Evolutionary conservation across 257 asterid species (phyloP), one percentile per base, ranked within the genome.

Genomic region (Forsythia suspensa): DNA sequence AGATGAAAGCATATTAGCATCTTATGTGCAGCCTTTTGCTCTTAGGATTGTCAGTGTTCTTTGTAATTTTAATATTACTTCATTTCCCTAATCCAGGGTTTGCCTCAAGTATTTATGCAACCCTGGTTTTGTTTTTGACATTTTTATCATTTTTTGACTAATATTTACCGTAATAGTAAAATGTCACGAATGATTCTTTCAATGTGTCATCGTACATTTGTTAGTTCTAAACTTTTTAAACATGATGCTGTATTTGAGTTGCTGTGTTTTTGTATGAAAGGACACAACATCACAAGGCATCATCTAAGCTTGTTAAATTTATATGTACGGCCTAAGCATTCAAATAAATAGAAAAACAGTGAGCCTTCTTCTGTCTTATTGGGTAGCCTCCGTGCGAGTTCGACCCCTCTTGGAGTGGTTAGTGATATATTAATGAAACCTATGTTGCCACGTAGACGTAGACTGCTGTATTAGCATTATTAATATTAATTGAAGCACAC

Each of bases 121-220:
- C 82, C 83, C 46, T 78, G 71, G 73, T 78, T 80, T 75, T 83
- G 81, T 76, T 77, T 68, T 52, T 34, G 74, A 40, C 71, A 20
- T 39, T 43, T 37, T 52, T 18, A 52, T n/a, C 5, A 10, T 73
- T 79, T 70, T 75, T 71, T 34, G 16, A 29, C 44, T 44, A 71
- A 20, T 20, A 74, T 74, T 73, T 65, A 82, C 52, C 46, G 51
- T 81, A 82, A 59, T 21, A 12, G 44, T 74, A 73, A 72, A 75
- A 67, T 74, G 77, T 67, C 38, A 66, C 55, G 68, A 70, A 71
- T 59, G 66, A 75, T 76, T 83, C 81, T 40, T 77, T 66, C 41
- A 69, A 77, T 38, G 9, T 21, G 38, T 61, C 65, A 5, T 55
- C 10, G 29, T 18, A 55, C 65, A 55, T 16, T 59, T 15, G 2